Base-by-base conservation (phyloP, 2,329 filamentous ascomycete species). In the Cordyceps cateniannulata region DNA sequence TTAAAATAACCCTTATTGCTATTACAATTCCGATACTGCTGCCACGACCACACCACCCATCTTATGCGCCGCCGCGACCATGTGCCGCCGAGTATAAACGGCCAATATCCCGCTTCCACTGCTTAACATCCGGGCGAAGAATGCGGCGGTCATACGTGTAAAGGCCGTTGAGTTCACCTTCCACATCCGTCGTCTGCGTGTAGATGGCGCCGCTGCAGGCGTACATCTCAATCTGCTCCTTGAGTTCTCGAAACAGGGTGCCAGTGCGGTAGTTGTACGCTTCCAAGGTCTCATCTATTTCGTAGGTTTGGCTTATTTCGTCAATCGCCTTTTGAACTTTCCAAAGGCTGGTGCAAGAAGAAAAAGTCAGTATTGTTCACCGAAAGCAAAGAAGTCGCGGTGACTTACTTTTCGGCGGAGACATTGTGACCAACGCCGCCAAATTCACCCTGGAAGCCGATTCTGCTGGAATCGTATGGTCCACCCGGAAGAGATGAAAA, bases 111-210 rank as follows among this genome's bases (percentile, higher is more conserved):
- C 68, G 69, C 66, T 76, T 79, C 86, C 86, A 89, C 71, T 85
- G 81, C 8, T 73, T 70, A 44, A 76, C 72, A 62, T 89, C 75
- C 5, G 82, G 80, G 1, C 87, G 76, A 38, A 86, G 69, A 0
- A 87, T 62, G 0, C 86, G 76, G 1, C 87, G 81, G 69, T 90
- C 87, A 66, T 89, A 89, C 0, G 86, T 89, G 65, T 89, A 70
- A 61, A 91, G 74, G 0, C 88, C 88, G 65, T 90, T 91, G 9
- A 90, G 85, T 69, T 90, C 88, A 5, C 87, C 87, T 69, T 90
- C 87, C 0, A 90, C 87, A 66, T 90, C 88, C 0, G 85, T 88
- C 0, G 87, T 90, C 75, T 90, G 87, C 1, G 88, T 90, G 81
- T 86, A 90, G 0, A 90, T 81, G 12, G 81, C 88, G 0, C 83